These are phyloP conservation scores for Purshia tridentata DNA, from an alignment of 306 rosid species.

Conservation along the genomic window DNA sequence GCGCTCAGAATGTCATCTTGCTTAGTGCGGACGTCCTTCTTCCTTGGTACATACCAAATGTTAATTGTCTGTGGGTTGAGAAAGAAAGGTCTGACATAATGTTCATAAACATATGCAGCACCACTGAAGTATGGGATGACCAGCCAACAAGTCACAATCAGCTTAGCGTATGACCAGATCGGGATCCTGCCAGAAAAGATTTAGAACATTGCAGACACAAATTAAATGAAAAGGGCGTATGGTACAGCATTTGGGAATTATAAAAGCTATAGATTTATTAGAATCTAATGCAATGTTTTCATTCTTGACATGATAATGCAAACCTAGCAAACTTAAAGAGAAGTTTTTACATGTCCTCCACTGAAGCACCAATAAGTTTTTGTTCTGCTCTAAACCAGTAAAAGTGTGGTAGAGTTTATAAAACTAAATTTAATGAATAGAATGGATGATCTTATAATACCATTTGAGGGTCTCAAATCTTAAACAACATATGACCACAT, in stretches of 20 bases:
- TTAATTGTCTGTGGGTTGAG: constrained; percentile 69
- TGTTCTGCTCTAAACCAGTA: not conserved
- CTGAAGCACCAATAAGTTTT: not conserved
- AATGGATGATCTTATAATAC: constrained; percentile 1
- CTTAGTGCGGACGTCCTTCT: constrained; percentile 55
- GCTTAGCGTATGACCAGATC: constrained; percentile 91
- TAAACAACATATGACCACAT: constrained; percentile 1
- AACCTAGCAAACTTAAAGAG: not conserved
- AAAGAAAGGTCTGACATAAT: constrained; percentile 76
- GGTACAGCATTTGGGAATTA: not conserved
- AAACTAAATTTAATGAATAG: not conserved
- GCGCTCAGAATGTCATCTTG: constrained; percentile 77
- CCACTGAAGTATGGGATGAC: constrained; percentile 91
- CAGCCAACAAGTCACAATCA: constrained; percentile 82
- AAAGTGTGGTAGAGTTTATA: not conserved
- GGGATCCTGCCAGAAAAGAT: constrained; percentile 68
- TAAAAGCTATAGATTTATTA: not conserved
- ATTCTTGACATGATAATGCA: not conserved
- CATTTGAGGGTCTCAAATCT: constrained; percentile 9
- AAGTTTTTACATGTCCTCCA: not conserved
- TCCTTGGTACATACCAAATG: constrained; percentile 88
- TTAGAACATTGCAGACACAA: constrained; percentile 11
- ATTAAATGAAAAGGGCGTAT: not conserved
- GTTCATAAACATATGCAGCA: constrained; percentile 91
- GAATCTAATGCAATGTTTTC: not conserved